Conservation (phyloP, 805 yeast species). For the Nakazawaea ernobii region DNA sequence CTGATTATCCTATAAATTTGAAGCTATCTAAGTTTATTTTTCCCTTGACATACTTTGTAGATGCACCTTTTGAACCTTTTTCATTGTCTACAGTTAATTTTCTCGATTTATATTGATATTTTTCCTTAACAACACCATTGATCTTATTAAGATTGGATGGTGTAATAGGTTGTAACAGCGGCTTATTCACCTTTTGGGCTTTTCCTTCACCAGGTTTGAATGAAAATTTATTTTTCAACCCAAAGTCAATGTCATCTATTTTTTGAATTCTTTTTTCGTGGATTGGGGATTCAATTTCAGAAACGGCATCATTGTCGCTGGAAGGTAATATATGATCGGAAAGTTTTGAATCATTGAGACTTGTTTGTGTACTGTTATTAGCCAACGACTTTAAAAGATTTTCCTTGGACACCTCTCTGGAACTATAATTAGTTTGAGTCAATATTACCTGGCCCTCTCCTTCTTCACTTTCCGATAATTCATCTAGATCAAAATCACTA, state of each 20-base stretch:
- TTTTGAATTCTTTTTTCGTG: neutral
- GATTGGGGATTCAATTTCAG: neutral
- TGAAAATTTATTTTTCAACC: neutral
- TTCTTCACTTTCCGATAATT: slow-evolving; percentile 6
- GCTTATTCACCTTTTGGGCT: too few species aligned
- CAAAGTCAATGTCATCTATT: neutral
- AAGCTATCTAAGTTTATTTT: slow-evolving; percentile 3
- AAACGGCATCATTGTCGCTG: neutral
- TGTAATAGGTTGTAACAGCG: too few species aligned
- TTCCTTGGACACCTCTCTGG: neutral
- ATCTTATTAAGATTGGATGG: neutral
- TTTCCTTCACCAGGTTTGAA: neutral
- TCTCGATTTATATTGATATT: neutral
- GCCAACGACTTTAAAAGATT: neutral
- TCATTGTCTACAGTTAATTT: neutral
- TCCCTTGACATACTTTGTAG: neutral
- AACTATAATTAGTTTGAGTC: neutral
- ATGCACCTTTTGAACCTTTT: neutral
- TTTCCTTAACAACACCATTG: neutral
- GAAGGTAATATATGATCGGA: neutral
- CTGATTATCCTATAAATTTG: neutral
- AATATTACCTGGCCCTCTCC: neutral
- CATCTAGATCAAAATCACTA: slow-evolving; percentile 21
- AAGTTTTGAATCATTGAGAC: neutral
- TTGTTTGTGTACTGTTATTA: neutral